These are phyloP conservation scores for Dothideomycetidae sp. DNA, from an alignment of 2,329 filamentous ascomycete species.

Conservation along the genomic window DNA sequence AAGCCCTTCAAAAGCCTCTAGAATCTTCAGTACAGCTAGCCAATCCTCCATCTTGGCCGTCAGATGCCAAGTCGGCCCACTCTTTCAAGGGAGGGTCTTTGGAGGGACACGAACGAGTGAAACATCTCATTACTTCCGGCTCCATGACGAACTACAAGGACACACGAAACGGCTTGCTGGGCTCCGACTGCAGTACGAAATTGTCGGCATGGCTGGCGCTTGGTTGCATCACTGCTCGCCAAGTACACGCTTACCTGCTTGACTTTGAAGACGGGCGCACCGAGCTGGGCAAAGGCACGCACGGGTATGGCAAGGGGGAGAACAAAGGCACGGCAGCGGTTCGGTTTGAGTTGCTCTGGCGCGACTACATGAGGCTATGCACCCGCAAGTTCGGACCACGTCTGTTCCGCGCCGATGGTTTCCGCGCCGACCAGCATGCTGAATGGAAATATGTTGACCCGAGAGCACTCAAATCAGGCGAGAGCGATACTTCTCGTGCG, in stretches of 20 bases:
- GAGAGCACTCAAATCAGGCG: conserved; percentile 14
- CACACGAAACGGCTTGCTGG: conserved; percentile 57
- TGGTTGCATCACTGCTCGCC: conserved; percentile 58
- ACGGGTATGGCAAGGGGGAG: conserved; percentile 54
- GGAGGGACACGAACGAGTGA: conserved; percentile 43
- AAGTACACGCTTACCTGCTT: conserved; percentile 53
- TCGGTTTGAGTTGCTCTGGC: conserved; percentile 61
- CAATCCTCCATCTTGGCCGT: conserved; percentile 40
- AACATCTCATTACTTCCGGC: conserved; percentile 46
- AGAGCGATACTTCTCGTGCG: conserved; percentile 16
- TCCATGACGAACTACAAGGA: conserved; percentile 51
- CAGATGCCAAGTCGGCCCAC: conserved; percentile 43
- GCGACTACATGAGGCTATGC: conserved; percentile 70
- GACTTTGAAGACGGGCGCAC: conserved; percentile 52
- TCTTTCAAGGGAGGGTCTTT: conserved; percentile 56
- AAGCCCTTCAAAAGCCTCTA: conserved; percentile 45
- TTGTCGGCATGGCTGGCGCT: conserved; percentile 59
- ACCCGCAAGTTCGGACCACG: conserved; percentile 52
- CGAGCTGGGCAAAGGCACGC: conserved; percentile 23
- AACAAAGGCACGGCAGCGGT: conserved; percentile 56
- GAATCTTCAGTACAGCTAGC: conserved; percentile 33
- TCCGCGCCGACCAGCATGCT: conserved; percentile 33
- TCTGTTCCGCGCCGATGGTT: conserved; percentile 53
- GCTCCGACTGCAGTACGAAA: conserved; percentile 59
- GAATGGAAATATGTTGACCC: conserved; percentile 21